Conservation (phyloP, 306 rosid genomes). For the Citrullus mucosospermus region DNA sequence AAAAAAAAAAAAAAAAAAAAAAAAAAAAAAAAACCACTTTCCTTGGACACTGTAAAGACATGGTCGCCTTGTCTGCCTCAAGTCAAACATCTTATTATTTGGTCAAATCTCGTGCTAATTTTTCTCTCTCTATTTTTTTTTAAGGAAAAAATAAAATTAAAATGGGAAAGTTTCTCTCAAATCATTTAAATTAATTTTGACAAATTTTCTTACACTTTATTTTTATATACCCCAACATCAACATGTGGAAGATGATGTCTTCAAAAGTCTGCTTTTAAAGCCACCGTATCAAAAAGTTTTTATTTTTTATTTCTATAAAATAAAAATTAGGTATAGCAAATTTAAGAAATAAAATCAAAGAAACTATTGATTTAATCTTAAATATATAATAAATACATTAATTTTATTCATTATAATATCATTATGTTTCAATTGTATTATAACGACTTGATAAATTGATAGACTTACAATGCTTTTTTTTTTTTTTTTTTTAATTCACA, state of each 20-base stretch:
- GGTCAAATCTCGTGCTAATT: constrained; percentile 43
- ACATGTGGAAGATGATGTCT: background rate
- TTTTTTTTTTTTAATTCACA: too few relatives aligned
- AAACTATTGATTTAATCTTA: background rate
- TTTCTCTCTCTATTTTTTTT: background rate
- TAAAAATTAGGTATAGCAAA: background rate
- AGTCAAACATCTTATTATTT: constrained; percentile 20
- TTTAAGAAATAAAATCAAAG: background rate
- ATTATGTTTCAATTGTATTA: too few relatives aligned
- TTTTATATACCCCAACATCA: background rate
- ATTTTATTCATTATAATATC: too few relatives aligned
- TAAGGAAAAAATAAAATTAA: background rate
- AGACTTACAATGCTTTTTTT: too few relatives aligned
- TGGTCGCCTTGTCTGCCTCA: constrained; percentile 46
- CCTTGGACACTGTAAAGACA: constrained; percentile 30
- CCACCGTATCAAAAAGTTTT: background rate
- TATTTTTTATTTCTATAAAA: background rate
- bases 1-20: too few relatives aligned
- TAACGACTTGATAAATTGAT: too few relatives aligned
- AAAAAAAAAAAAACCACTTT: constrained; percentile 13
- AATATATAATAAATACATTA: background rate
- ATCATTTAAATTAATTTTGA: background rate
- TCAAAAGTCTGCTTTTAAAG: background rate
- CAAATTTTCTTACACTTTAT: background rate
- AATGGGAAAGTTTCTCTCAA: background rate